Evolutionary conservation across 2,329 filamentous ascomycete genomes (phyloP), one percentile per base, ranked within the genome.

Genomic region (Akanthomyces dipterigenus): DNA sequence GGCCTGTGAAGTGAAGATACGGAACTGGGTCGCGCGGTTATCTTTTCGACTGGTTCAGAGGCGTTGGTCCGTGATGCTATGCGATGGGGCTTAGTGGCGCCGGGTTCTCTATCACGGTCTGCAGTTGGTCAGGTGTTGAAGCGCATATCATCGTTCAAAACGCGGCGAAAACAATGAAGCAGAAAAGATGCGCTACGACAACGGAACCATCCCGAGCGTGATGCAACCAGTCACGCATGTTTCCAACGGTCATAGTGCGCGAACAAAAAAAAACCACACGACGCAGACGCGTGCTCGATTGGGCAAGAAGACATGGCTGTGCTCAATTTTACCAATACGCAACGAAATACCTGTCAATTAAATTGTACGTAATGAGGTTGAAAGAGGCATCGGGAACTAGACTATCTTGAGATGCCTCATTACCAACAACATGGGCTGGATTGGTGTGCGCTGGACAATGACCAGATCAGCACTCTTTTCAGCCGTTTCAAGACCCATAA

Each of bases 401-500:
- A 20, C 55, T 49, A 45, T 4, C 24, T 36, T 38, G 3, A 34
- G 53, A 24, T 20, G 22, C 40, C 3, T 24, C 31, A 34, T 50
- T 50, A 43, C 22, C 34, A 43, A 51, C 24, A n/a, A 12, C 45
- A 20, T 28, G n/a, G 14, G 31, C 45, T 46, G 45, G 22, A 50
- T 49, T 58, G 34, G 55, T 24, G 9, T 26, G 24, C 14, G 5
- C 22, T 36, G 18, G 28, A 34, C 16, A 42, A 53, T 38, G 48
- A n/a, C 28, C 16, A 46, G 42, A 60, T 60, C 46, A 60, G 45
- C 56, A 58, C 31, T 28, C 16, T 20, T 38, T 14, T 14, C 45
- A 22, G 45, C 48, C 38, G 56, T 60, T 60, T 59, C n/a, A 48
- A 36, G 56, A 24, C 38, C 56, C 48, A 59, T 59, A 40, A 43